Base-by-base conservation (phyloP, 2,329 filamentous ascomycete genomes). In the Pseudonectria foliicola region DNA sequence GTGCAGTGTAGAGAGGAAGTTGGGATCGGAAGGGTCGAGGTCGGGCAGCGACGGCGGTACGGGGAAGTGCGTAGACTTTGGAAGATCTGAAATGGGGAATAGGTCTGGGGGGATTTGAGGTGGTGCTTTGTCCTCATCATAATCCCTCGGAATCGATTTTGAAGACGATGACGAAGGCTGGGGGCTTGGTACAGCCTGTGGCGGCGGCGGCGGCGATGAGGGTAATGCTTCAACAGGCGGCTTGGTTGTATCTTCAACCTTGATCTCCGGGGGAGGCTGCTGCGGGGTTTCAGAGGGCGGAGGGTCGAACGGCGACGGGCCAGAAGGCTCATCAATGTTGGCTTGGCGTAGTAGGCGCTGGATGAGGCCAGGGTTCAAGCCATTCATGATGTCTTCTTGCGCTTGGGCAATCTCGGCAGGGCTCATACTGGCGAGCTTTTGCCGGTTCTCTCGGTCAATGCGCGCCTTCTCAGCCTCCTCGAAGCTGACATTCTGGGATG, bases 1-100 rank as follows among this genome's bases (percentile, higher is more conserved):
- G 68, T 95, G 89, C 6, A 98, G 77, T 37, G 85, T 82, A 30
- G 76, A 64, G 38, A 96, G 79, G 64, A 96, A 96, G 53, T 86
- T 71, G 0, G 85, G 82, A 39, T 89, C 85, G 25, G 77, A 69
- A 0, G 89, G 88, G 57, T 96, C 86, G 44, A 96, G 81, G 39
- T 87, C 81, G 10, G 84, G 83, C 6, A 72, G 59, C 27, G 53
- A 56, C 8, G 60, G 68, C 2, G 60, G 64, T n/a, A 59, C 60
- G 8, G 80, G 81, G 59, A 81, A 86, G 62, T 85, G 83, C 11
- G 72, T 68, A 21, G 66, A 61, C 43, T 60, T 53, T 27, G 63
- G 55, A 29, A 56, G 50, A 31, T 64, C 53, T 29, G 60, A 55
- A 27, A 67, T 61, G 24, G 64, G 58, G 45, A 68, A 63, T 44